Evolutionary conservation across 306 rosid genomes (phyloP).

Genomic region (Cyamopsis tetragonoloba): DNA sequence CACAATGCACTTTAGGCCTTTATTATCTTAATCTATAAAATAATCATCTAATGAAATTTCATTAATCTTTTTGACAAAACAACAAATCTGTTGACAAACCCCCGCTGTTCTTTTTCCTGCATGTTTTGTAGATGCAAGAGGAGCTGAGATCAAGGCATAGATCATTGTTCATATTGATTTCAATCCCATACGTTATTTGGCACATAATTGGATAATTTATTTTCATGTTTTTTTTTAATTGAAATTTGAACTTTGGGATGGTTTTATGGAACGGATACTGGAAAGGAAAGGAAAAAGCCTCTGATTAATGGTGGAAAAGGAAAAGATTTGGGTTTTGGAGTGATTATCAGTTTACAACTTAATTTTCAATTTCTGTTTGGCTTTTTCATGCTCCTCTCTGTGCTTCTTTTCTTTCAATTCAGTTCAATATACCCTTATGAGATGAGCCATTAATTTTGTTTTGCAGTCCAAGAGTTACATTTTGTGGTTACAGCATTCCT

Average conservation of each 20-base stretch:
- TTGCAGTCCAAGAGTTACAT: constrained; percentile 60
- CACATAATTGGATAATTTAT: background rate
- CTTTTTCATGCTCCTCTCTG: background rate
- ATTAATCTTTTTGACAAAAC: background rate
- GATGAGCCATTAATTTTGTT: background rate
- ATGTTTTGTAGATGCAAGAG: background rate
- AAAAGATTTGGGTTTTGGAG: background rate
- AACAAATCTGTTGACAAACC: background rate
- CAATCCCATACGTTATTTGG: background rate
- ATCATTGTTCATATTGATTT: background rate
- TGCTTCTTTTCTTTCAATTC: background rate
- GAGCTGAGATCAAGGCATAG: background rate
- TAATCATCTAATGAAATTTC: background rate
- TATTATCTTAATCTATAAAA: background rate
- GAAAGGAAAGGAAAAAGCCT: background rate
- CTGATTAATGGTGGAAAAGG: background rate
- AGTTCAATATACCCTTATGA: background rate
- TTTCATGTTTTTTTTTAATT: background rate
- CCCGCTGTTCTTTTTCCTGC: background rate
- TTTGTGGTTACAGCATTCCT: constrained; percentile 73
- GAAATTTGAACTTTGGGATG: background rate
- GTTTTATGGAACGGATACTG: background rate
- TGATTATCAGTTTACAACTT: background rate
- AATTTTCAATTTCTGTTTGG: background rate
- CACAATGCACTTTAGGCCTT: background rate